A percentile compares a stretch with the other conserved stretches of the same genome.
phyloP scores from a whole-genome alignment of 2,329 filamentous ascomycete species.

The Reticulascus tulasneorum region DNA sequence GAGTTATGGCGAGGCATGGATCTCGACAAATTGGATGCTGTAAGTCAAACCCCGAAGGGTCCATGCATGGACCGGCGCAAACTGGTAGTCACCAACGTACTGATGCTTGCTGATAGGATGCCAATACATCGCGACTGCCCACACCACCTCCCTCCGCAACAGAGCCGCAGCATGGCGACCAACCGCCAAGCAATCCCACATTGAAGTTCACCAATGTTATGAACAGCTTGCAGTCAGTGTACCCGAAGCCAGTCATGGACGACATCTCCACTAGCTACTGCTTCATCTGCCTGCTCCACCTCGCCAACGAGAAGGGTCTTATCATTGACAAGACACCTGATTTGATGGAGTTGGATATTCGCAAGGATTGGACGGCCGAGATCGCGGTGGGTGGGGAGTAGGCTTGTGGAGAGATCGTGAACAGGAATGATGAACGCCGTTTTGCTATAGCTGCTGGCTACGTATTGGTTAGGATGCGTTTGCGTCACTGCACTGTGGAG shows the following conservation, averaged over 20 bases:
- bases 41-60: slow-evolving; percentile 27
- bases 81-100: neutral
- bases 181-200: slow-evolving; percentile 40
- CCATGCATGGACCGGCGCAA: neutral
- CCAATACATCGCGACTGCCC: slow-evolving; percentile 10
- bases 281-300: slow-evolving; percentile 87
- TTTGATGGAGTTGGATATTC: slow-evolving; percentile 56
- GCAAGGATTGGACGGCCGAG: slow-evolving; percentile 59
- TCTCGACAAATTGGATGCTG: slow-evolving; percentile 45
- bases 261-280: slow-evolving; percentile 93
- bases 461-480: neutral
- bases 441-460: no score
- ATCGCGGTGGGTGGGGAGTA: slow-evolving; percentile 39
- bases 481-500: neutral
- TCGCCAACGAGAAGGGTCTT: slow-evolving; percentile 90
- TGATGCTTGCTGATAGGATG: slow-evolving; percentile 3
- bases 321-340: slow-evolving; percentile 63
- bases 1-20: slow-evolving; percentile 67
- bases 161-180: slow-evolving; percentile 22
- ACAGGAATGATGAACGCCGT: neutral
- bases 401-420: neutral
- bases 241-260: slow-evolving; percentile 78
- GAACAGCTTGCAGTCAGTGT: slow-evolving; percentile 81
- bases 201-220: slow-evolving; percentile 90
- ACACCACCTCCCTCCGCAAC: slow-evolving; percentile 29